A percentile compares a stretch with the other conserved stretches of the same genome.
Evolutionary conservation across 139 green algal genomes (phyloP).

Genomic region (Volvox africanus): DNA sequence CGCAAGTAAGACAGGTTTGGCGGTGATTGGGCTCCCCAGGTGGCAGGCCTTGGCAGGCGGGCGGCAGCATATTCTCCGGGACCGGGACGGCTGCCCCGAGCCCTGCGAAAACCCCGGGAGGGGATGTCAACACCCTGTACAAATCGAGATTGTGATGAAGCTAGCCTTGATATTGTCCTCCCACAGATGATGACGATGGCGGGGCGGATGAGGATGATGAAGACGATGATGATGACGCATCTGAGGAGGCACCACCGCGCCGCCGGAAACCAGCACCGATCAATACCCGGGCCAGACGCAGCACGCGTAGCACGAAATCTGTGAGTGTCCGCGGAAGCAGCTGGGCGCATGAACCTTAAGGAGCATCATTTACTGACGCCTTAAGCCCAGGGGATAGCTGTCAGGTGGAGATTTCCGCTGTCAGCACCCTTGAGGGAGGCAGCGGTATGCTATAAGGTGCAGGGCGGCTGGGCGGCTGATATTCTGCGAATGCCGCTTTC

Average conservation of each 20-base stretch:
- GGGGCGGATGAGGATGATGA: slow-evolving; percentile 53
- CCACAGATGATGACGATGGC: slow-evolving; percentile 46
- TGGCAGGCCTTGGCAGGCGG: not conserved
- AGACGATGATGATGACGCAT: slow-evolving; percentile 26
- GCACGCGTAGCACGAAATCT: slow-evolving; percentile 31
- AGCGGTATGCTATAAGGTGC: too few species aligned
- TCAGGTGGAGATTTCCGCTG: too few species aligned
- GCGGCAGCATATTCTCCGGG: not conserved
- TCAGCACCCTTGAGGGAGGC: too few species aligned
- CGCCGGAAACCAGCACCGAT: not conserved
- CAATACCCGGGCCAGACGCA: not conserved
- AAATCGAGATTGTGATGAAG: too few species aligned
- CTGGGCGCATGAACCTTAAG: too few species aligned
- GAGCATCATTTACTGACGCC: too few species aligned
- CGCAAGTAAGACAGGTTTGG: not conserved
- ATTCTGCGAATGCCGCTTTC: too few species aligned
- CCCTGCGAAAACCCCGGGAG: not conserved
- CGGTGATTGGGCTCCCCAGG: not conserved
- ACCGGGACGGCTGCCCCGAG: not conserved
- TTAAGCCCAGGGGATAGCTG: too few species aligned
- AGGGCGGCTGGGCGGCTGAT: too few species aligned
- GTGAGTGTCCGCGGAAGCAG: not conserved
- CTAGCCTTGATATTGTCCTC: too few species aligned
- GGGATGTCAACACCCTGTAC: not conserved
- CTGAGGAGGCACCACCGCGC: slow-evolving; percentile 1